Evolutionary conservation across 1,139 yeast genomes (phyloP).

Genomic region (Blastobotrys elegans): DNA sequence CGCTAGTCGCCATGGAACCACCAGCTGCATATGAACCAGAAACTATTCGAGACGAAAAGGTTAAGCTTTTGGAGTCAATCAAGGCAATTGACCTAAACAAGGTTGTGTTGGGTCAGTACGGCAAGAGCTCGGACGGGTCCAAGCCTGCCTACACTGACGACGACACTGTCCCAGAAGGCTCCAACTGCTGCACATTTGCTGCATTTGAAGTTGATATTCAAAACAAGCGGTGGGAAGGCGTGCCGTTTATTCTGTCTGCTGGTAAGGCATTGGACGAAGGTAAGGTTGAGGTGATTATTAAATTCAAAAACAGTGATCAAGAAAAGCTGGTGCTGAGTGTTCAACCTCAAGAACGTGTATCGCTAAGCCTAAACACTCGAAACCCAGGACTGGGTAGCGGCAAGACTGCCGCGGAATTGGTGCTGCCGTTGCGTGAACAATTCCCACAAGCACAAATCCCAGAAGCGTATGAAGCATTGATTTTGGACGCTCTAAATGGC

Average conservation of each 20-base stretch:
- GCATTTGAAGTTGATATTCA: slow-evolving; percentile 72
- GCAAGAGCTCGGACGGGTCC: slow-evolving; percentile 58
- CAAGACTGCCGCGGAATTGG: slow-evolving; percentile 83
- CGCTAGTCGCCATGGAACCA: slow-evolving; percentile 91
- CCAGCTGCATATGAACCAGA: slow-evolving; percentile 89
- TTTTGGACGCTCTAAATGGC: slow-evolving; percentile 84
- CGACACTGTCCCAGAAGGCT: slow-evolving; percentile 74
- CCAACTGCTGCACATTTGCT: slow-evolving; percentile 90
- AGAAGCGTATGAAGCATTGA: slow-evolving; percentile 94
- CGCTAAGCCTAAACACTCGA: slow-evolving; percentile 86
- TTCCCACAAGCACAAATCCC: slow-evolving; percentile 82
- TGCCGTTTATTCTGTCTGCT: slow-evolving; percentile 91
- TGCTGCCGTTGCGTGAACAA: slow-evolving; percentile 76
- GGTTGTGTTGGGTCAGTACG: slow-evolving; percentile 83
- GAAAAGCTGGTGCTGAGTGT: slow-evolving; percentile 90
- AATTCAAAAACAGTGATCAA: slow-evolving; percentile 50
- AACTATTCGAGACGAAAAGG: slow-evolving; percentile 93
- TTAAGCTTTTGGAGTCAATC: slow-evolving; percentile 80
- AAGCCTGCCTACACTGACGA: slow-evolving; percentile 93
- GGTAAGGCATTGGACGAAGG: slow-evolving; percentile 93
- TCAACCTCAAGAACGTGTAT: slow-evolving; percentile 93
- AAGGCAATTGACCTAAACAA: slow-evolving; percentile 61
- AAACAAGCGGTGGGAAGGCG: slow-evolving; percentile 98
- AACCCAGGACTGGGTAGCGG: slow-evolving; percentile 77
- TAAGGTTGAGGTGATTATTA: slow-evolving; percentile 88